Evolutionary conservation across 768 basidiomycete species (phyloP).

Genomic region (Cystofilobasidium capitatum): DNA sequence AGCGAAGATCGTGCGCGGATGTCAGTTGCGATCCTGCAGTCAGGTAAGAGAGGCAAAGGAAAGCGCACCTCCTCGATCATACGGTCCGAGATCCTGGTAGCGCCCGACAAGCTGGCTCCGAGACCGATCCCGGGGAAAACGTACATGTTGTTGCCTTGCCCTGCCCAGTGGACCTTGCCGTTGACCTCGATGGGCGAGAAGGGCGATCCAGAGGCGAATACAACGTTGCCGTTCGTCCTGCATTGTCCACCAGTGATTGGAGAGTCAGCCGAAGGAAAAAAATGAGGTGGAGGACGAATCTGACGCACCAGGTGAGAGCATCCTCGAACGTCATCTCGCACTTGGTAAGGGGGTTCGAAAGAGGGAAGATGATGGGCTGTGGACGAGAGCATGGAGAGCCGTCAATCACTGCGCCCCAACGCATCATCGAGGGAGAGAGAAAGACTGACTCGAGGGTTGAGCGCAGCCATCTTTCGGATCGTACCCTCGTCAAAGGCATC

Average conservation of each 20-base stretch:
- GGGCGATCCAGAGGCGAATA: constrained; percentile 81
- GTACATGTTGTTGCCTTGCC: constrained; percentile 87
- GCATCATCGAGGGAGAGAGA: neutral
- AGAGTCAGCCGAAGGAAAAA: constrained; percentile 68
- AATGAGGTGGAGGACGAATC: constrained; percentile 35
- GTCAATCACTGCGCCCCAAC: neutral
- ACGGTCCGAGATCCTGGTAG: constrained; percentile 60
- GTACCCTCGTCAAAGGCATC: constrained; percentile 66
- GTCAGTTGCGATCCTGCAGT: neutral
- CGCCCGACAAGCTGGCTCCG: constrained; percentile 62
- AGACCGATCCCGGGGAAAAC: constrained; percentile 54
- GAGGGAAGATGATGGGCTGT: constrained; percentile 77
- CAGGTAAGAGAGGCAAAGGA: neutral
- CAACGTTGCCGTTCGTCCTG: constrained; percentile 53
- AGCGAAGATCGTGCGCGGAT: neutral
- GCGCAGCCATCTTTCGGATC: constrained; percentile 62
- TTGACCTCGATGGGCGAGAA: constrained; percentile 54
- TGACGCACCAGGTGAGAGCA: constrained; percentile 33
- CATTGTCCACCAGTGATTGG: constrained; percentile 62
- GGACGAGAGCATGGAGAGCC: constrained; percentile 37
- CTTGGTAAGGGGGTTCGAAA: constrained; percentile 63
- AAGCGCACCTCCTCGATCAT: constrained; percentile 79
- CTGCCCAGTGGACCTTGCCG: constrained; percentile 56
- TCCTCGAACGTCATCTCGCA: constrained; percentile 37
- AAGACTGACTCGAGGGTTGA: constrained; percentile 46